Evolutionary conservation across 2,329 filamentous ascomycete species (phyloP).

Genomic region (Alternaria metachromatica): DNA sequence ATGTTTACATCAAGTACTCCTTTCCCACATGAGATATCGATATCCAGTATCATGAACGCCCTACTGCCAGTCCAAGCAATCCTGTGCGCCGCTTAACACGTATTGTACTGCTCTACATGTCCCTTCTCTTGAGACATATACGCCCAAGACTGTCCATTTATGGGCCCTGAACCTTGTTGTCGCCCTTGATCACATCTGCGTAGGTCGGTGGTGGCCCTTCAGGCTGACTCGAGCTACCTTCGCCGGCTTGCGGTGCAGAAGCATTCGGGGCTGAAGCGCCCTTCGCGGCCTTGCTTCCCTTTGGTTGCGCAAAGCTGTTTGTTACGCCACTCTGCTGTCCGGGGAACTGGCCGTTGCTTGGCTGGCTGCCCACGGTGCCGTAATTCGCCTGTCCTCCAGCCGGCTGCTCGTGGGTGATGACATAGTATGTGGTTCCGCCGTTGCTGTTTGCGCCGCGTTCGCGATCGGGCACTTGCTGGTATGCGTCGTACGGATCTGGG

Average conservation of each 20-base stretch:
- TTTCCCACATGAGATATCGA: neutral
- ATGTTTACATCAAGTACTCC: neutral
- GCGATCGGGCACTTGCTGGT: conserved; percentile 66
- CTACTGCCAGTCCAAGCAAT: neutral
- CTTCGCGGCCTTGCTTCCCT: conserved; percentile 24
- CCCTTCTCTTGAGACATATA: neutral
- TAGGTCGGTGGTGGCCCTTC: conserved; percentile 78
- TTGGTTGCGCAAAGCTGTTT: conserved; percentile 40
- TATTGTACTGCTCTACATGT: neutral
- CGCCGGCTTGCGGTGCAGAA: conserved; percentile 23
- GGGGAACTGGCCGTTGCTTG: conserved; percentile 51
- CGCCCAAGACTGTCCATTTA: conserved; percentile 11
- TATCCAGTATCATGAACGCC: conserved; percentile 4
- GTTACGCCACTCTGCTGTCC: conserved; percentile 47
- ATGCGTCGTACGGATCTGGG: conserved; percentile 71
- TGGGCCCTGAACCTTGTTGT: conserved; percentile 80
- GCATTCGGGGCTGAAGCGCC: conserved; percentile 18
- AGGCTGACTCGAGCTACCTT: conserved; percentile 38
- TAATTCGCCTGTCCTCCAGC: conserved; percentile 49
- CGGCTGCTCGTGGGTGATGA: conserved; percentile 43
- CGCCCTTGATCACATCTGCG: conserved; percentile 85
- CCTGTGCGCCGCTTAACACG: neutral
- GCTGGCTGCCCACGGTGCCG: conserved; percentile 51
- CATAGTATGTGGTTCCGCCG: conserved; percentile 35
- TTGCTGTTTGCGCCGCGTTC: conserved; percentile 51